Evolutionary conservation across 257 asterid genomes (phyloP).

Genomic region (Petrea volubilis): DNA sequence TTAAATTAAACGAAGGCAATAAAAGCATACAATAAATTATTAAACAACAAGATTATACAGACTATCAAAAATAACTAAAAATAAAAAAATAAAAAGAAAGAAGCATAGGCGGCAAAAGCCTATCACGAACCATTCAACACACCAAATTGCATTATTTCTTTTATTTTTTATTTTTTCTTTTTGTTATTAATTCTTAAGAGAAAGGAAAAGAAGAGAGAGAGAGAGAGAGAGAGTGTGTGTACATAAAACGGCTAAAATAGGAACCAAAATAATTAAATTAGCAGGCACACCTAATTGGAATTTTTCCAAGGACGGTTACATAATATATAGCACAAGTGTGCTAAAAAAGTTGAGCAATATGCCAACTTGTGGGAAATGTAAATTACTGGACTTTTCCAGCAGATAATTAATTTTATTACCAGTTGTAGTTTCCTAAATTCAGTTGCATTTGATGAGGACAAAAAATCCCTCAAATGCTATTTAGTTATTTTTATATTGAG

Average conservation of each 20-base stretch:
- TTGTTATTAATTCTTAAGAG: no score
- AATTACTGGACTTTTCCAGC: neutral
- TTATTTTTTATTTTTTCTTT: no score
- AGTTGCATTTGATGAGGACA: neutral
- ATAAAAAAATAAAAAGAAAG: no score
- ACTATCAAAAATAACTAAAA: no score
- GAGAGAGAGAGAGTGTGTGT: no score
- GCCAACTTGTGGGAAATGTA: constrained; percentile 10
- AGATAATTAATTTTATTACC: neutral
- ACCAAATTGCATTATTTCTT: neutral
- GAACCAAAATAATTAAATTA: neutral
- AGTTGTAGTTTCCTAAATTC: constrained; percentile 8
- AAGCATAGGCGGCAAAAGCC: no score
- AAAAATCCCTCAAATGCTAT: neutral
- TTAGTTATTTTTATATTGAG: neutral
- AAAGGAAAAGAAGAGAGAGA: no score
- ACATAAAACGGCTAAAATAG: neutral
- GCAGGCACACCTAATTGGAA: neutral
- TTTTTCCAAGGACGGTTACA: neutral
- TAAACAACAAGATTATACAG: no score
- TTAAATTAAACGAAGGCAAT: no score
- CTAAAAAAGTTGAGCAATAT: constrained; percentile 1
- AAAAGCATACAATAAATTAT: no score
- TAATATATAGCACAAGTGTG: neutral
- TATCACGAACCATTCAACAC: neutral